Conservation (phyloP, 768 basidiomycete species). For the Lyophyllum atratum region DNA sequence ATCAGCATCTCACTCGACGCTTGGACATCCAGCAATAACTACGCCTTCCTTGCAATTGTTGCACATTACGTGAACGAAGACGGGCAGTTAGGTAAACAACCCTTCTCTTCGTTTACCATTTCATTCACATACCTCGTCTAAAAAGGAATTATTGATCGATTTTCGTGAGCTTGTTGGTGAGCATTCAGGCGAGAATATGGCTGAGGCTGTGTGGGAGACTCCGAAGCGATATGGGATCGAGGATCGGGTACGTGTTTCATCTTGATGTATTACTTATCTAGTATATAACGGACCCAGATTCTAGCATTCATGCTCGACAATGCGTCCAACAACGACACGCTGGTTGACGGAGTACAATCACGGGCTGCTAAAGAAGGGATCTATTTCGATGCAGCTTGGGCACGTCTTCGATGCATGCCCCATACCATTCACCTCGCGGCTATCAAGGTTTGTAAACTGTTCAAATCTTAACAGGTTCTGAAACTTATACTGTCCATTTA, state of each 20-base stretch:
- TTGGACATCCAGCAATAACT: constrained; percentile 27
- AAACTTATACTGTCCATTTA: background rate
- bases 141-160: constrained; percentile 38
- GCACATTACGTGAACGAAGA: constrained; percentile 24
- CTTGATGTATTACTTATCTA: background rate
- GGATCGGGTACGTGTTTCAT: constrained; percentile 15
- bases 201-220: constrained; percentile 30
- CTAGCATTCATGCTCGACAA: constrained; percentile 36
- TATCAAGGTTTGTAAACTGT: background rate
- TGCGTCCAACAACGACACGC: constrained; percentile 38
- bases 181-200: constrained; percentile 38
- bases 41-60: constrained; percentile 26
- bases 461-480: background rate
- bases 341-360: constrained; percentile 21
- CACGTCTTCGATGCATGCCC: constrained; percentile 24
- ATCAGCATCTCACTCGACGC: constrained; percentile 22
- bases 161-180: constrained; percentile 34
- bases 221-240: constrained; percentile 26
- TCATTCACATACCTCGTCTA: background rate
- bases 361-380: constrained; percentile 18
- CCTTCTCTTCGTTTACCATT: background rate
- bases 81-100: constrained; percentile 16
- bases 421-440: background rate
- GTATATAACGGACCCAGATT: constrained; percentile 22
- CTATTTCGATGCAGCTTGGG: constrained; percentile 20